Base-by-base conservation (phyloP, 1,284 basidiomycete species). In the Chiua sp. region DNA sequence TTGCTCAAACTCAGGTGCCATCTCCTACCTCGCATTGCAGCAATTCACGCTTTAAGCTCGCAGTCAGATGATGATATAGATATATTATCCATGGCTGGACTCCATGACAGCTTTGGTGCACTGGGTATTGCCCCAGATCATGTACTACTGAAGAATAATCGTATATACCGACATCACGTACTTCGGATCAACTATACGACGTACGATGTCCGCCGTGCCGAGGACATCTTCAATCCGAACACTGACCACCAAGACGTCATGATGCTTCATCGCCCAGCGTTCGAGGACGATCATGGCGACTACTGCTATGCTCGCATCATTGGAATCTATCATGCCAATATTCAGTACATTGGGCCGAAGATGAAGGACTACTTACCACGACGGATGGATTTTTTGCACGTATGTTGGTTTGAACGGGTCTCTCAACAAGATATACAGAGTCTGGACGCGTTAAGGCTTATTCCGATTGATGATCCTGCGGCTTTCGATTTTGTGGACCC, bases 81-180 rank as follows among this genome's bases (percentile, higher is more conserved):
- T 32, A 32, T 32, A 32, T 32, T 32, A 11, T 11, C 32, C 32
- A 32, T 32, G 32, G 32, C 32, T n/a, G n/a, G n/a, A n/a, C n/a
- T n/a, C n/a, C n/a, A n/a, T n/a, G n/a, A n/a, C n/a, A n/a, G n/a
- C n/a, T 32, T 32, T 11, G 11, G 11, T 32, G 32, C 11, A 11
- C 32, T 32, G 32, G 11, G 15, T 35, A 13, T 13, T 13, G 15
- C 3, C 8, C 33, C 12, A 7, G 12, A 35, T 12, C 33, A 35
- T 7, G 33, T 35, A 12, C 3, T 59, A 13, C 54, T 75, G 22
- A 53, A 60, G 10, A 30, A 61, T 1, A 63, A 74, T 46, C 59
- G 64, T 5, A 61, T 77, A 3, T 74, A 72, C 51, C 33, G 5
- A 4, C 74, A 76, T 53, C 51, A n/a, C n/a, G n/a, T n/a, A n/a